These are phyloP conservation scores for Colletotrichum eremochloae DNA, from an alignment of 2,329 filamentous ascomycete genomes.

Conservation along the genomic window DNA sequence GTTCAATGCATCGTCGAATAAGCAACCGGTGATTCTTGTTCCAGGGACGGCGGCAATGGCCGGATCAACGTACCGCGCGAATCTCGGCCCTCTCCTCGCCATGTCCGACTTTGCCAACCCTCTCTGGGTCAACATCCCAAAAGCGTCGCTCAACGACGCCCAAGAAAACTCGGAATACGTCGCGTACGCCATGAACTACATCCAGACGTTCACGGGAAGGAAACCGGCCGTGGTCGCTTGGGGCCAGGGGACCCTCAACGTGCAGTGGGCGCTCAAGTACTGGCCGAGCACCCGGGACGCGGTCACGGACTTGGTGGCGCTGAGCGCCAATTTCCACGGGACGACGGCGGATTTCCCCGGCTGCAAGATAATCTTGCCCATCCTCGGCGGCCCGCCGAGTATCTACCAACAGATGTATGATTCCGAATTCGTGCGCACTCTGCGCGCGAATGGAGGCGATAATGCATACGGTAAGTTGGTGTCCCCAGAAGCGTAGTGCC, in stretches of 20 bases:
- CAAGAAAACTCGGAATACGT: constrained; percentile 68
- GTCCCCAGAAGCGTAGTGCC: not conserved
- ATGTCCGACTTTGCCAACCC: constrained; percentile 59
- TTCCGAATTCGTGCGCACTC: constrained; percentile 56
- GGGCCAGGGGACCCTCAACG: constrained; percentile 67
- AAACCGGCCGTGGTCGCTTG: constrained; percentile 63
- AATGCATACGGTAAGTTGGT: constrained; percentile 56
- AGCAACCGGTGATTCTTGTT: constrained; percentile 64
- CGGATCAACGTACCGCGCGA: constrained; percentile 60
- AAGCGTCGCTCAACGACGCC: constrained; percentile 59
- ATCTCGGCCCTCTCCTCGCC: constrained; percentile 62
- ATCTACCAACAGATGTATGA: constrained; percentile 62
- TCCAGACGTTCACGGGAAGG: constrained; percentile 55
- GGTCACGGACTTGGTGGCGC: constrained; percentile 64
- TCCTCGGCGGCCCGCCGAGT: constrained; percentile 48
- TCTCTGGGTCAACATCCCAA: constrained; percentile 70
- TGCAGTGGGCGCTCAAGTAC: constrained; percentile 71
- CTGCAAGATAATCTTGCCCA: not conserved
- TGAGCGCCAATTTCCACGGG: constrained; percentile 63
- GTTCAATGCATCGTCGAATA: constrained; percentile 59
- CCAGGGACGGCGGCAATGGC: constrained; percentile 58
- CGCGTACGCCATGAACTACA: constrained; percentile 71
- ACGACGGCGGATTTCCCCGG: constrained; percentile 36
- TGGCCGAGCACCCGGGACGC: constrained; percentile 63
- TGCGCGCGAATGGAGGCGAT: constrained; percentile 61